Base-by-base conservation (phyloP, 345 rosid genomes). In the Draba incana region DNA sequence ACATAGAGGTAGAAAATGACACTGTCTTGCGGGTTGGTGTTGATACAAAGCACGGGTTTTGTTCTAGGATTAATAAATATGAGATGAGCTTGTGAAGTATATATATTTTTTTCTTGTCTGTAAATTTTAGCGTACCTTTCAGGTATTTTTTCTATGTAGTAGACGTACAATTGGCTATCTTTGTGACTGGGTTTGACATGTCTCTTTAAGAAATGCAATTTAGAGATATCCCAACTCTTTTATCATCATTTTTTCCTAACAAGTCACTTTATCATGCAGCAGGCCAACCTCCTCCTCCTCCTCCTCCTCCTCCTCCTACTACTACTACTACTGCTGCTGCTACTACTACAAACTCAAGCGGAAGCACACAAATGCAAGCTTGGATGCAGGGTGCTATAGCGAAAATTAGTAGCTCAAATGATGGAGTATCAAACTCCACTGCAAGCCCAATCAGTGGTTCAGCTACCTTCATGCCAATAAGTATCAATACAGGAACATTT, bases 311-410 rank as follows among this genome's bases (percentile, higher is more conserved):
- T 20, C 20, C 20, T 20, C 5, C 33, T 4, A 31, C 37, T 33
- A 6, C 37, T 6, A 33, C 37, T 33, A 6, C 8, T 33, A 33
- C 37, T 33, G 1, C 37, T 33, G 6, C 37, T 33, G 37, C 37
- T 72, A 88, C 92, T 30, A 62, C 91, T 23, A 68, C 94, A 68
- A 89, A 88, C 78, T 81, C 98, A 59, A 83, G 92, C 25, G 97
- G 99, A 75, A 94, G 85, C 80, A 87, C 97, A 60, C 99, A 84
- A 78, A 76, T 95, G 93, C 96, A 95, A 79, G 98, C 98, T 72
- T 95, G 99, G 98, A 93, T 95, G 54, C 98, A 95, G 65, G 97
- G 98, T 70, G 97, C 97, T 35, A 89, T 95, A 81, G 98, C 97
- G 20, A 94, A 94, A 85, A 92, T 92, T 79, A 91, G 97, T 71